Evolutionary conservation across 2,329 filamentous ascomycete species (phyloP).

Genomic region (Trichoderma atrobrunneum): DNA sequence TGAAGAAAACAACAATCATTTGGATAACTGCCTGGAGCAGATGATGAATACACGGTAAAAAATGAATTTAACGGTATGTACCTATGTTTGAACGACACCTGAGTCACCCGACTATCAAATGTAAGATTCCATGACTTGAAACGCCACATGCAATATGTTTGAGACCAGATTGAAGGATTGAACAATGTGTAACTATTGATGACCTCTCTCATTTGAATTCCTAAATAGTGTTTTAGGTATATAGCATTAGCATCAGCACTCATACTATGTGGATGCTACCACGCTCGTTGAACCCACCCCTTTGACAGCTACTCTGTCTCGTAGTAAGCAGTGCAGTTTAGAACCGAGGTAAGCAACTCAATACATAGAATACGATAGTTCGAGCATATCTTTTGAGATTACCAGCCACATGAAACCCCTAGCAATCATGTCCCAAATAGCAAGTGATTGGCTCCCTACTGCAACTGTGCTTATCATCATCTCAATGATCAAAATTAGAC

Average conservation of each 20-base stretch:
- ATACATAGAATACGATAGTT: too few relatives aligned
- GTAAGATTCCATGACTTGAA: not conserved
- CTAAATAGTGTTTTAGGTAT: not conserved
- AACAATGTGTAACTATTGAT: not conserved
- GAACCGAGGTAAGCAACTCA: not conserved
- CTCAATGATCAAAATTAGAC: conserved; percentile 13
- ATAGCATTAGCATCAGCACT: not conserved
- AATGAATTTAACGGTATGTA: not conserved
- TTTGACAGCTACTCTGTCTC: not conserved
- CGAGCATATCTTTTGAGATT: not conserved
- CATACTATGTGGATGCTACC: not conserved
- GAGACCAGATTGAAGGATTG: not conserved
- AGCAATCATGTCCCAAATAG: not conserved
- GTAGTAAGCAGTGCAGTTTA: not conserved
- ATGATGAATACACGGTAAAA: not conserved
- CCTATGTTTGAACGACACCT: not conserved
- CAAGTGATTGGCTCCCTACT: not conserved
- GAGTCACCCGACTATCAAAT: not conserved
- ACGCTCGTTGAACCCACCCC: not conserved
- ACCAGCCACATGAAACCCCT: not conserved
- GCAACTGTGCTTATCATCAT: not conserved
- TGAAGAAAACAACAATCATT: not conserved
- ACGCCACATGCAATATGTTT: not conserved
- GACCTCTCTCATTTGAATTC: not conserved
- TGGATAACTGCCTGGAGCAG: not conserved